Evolutionary conservation across 1,284 basidiomycete species (phyloP), one percentile per base, ranked within the genome.

Genomic region (Fomitopsis palustris): DNA sequence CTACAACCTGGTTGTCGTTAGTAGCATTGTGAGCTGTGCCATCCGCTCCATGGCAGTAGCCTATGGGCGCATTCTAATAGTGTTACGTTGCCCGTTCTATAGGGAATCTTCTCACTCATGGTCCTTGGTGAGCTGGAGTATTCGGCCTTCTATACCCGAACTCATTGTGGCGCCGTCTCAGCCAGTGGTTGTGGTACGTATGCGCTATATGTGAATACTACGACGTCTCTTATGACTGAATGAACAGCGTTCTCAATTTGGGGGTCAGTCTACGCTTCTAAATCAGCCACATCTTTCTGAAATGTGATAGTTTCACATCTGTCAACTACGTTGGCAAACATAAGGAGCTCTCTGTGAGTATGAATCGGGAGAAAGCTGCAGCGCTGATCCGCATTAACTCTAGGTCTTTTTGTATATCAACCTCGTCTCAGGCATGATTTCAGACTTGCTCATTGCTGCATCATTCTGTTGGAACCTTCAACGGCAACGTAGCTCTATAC

Each of bases 181-280:
- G 56, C 16, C 14, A 53, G 47, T 33, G 49, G 45, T 29, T 39
- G 5, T 17, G 56, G 56, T 57, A 57, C 3, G 56, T 41, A 14
- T 41, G 42, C 6, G 19, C 17, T 23, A 33, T 10, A 10, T 33
- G 31, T n/a, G n/a, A n/a, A 10, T 33, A 33, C 12, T 25, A 25
- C 16, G 8, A 14, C 35, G n/a, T n/a, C 8, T 41, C 12, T 23
- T 7, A 41, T n/a, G 7, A 29, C 6, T 21, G 2, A 27, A 3
- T 51, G 5, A 23, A 21, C 12, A 56, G 55, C 31, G 23, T 56
- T 56, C 37, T 21, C 55, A 16, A 31, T 38, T n/a, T 49, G 42
- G 47, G 56, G 42, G 49, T 53, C 21, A 19, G 43, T 29, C 38
- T 56, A 29, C 10, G 31, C 16, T 31, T 27, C 37, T 45, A 21